These are phyloP conservation scores for Grigorovia humatica DNA, from an alignment of 805 yeast species.

Conservation along the genomic window DNA sequence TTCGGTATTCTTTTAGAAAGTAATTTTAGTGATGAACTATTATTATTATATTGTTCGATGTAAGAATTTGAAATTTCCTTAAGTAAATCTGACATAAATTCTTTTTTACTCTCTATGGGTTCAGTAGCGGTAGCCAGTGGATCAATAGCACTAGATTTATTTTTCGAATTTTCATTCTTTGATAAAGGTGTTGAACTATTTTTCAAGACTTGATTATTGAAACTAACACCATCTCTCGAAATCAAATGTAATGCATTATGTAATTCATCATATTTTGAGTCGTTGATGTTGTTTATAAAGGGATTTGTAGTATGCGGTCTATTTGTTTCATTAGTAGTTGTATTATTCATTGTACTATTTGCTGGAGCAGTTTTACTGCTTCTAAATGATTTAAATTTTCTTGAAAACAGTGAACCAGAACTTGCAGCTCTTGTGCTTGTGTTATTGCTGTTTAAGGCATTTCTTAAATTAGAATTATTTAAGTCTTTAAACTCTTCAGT, in stretches of 20 bases:
- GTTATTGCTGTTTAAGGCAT: background rate
- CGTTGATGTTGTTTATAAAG: background rate
- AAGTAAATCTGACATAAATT: slow-evolving; percentile 20
- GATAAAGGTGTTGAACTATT: background rate
- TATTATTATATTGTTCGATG: slow-evolving; percentile 14
- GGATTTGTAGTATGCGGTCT: slow-evolving; percentile 1
- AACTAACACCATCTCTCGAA: background rate
- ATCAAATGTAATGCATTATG: slow-evolving; percentile 1
- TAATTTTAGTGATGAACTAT: slow-evolving; percentile 19
- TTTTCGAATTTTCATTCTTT: background rate
- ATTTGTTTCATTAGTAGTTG: background rate
- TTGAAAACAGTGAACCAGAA: slow-evolving; percentile 21
- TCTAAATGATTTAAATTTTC: slow-evolving; percentile 19
- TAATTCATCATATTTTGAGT: background rate
- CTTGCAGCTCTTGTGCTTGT: slow-evolving; percentile 11
- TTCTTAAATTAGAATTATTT: background rate
- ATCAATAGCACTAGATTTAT: background rate
- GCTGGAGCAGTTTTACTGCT: slow-evolving; percentile 5
- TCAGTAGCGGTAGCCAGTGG: background rate
- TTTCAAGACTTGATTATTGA: background rate
- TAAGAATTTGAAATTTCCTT: slow-evolving; percentile 19
- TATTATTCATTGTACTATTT: background rate
- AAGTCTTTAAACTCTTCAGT: background rate
- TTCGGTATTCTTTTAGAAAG: slow-evolving; percentile 20
- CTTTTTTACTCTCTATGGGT: slow-evolving; percentile 2